phyloP scores from a whole-genome alignment of 768 basidiomycete genomes.

The Steccherinum ochraceum region DNA sequence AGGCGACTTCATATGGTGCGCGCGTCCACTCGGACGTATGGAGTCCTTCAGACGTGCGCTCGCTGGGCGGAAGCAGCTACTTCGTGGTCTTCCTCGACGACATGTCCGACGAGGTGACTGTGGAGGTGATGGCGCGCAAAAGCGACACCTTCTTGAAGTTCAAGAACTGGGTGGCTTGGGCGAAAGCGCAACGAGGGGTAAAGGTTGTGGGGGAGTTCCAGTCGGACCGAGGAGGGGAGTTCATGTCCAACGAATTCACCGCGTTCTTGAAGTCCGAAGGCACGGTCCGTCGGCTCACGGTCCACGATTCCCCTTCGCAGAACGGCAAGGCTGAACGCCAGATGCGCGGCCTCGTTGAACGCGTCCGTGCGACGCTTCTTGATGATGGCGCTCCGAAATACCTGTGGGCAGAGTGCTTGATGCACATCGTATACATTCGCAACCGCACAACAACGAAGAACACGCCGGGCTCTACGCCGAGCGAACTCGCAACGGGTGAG shows the following conservation, averaged over 20 bases:
- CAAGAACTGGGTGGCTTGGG: slow-evolving; percentile 13
- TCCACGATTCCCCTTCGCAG: slow-evolving; percentile 18
- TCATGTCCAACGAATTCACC: slow-evolving; percentile 12
- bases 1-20: slow-evolving; percentile 16
- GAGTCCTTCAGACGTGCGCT: slow-evolving; percentile 24
- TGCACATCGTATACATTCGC: slow-evolving; percentile 12
- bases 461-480: slow-evolving; percentile 14
- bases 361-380: slow-evolving; percentile 12
- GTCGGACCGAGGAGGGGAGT: slow-evolving; percentile 20
- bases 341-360: slow-evolving; percentile 15
- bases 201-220: slow-evolving; percentile 9
- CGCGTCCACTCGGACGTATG: slow-evolving; percentile 31
- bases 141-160: slow-evolving; percentile 8
- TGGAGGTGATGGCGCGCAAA: slow-evolving; percentile 11
- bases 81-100: slow-evolving; percentile 20
- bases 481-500: slow-evolving; percentile 15
- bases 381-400: slow-evolving; percentile 11
- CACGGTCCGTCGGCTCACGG: slow-evolving; percentile 8
- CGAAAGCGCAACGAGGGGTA: slow-evolving; percentile 9
- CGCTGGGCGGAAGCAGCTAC: slow-evolving; percentile 10
- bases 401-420: slow-evolving; percentile 18
- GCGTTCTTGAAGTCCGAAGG: slow-evolving; percentile 12
- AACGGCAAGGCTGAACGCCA: slow-evolving; percentile 22
- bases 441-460: slow-evolving; percentile 15
- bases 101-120: slow-evolving; percentile 6